Conservation (phyloP, 1,284 basidiomycete genomes). For the Coriolopsis trogii region DNA sequence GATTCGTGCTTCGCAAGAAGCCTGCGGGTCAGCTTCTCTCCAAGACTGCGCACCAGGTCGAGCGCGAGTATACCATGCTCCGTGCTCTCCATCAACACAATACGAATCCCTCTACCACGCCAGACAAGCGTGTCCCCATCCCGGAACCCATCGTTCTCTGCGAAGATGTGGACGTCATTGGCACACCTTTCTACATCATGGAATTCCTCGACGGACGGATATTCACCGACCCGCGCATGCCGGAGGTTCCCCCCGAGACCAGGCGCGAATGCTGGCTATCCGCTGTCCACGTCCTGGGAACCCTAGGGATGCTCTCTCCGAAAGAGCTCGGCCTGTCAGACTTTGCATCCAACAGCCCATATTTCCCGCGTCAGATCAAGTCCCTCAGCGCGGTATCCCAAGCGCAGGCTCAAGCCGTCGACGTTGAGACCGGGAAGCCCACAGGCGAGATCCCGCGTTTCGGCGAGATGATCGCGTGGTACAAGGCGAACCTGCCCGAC, state of each 20-base stretch:
- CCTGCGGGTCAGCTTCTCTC: constrained; percentile 88
- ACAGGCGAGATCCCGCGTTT: constrained; percentile 75
- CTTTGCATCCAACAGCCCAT: constrained; percentile 81
- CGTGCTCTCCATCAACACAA: constrained; percentile 79
- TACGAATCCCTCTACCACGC: constrained; percentile 49
- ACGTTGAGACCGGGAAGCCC: constrained; percentile 62
- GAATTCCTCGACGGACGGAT: constrained; percentile 92
- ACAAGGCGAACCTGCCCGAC: constrained; percentile 71
- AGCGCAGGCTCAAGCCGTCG: constrained; percentile 69
- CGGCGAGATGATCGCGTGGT: constrained; percentile 79
- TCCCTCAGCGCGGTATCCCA: constrained; percentile 76
- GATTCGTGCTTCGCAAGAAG: constrained; percentile 92
- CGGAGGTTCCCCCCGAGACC: constrained; percentile 63
- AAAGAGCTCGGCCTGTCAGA: constrained; percentile 67
- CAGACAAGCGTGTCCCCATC: constrained; percentile 72
- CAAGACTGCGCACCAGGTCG: constrained; percentile 91
- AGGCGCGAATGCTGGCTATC: constrained; percentile 79
- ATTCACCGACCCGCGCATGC: constrained; percentile 85
- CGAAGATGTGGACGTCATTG: constrained; percentile 76
- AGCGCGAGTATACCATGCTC: constrained; percentile 88
- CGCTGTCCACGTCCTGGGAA: constrained; percentile 74
- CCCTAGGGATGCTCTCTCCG: constrained; percentile 76
- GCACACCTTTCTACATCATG: constrained; percentile 96
- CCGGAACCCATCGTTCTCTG: constrained; percentile 87
- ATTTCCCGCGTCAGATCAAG: constrained; percentile 93